Conservation (phyloP, 768 basidiomycete species). For the Phanerochaete sordida region DNA sequence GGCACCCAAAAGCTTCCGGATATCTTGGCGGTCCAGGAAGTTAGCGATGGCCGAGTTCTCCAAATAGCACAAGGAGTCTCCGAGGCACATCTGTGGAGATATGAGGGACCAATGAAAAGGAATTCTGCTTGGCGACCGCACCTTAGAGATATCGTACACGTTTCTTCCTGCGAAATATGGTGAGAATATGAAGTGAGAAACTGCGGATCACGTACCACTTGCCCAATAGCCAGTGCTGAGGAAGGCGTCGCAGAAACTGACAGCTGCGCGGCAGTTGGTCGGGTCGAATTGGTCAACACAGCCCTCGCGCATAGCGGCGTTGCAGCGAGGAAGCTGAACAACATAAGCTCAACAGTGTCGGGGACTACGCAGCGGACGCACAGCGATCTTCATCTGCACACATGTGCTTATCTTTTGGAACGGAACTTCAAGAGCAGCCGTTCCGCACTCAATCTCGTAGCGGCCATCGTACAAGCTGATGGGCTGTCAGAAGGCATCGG, state of each 20-base stretch:
- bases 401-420: constrained; percentile 42
- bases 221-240: constrained; percentile 40
- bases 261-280: constrained; percentile 64
- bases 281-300: constrained; percentile 68
- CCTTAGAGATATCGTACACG: constrained; percentile 59
- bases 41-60: constrained; percentile 37
- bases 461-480: constrained; percentile 37
- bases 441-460: constrained; percentile 49
- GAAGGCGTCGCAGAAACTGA: constrained; percentile 58
- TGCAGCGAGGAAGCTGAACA: constrained; percentile 62
- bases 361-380: constrained; percentile 25
- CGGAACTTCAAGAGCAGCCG: constrained; percentile 46
- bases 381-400: constrained; percentile 57
- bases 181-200: background rate
- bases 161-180: constrained; percentile 36
- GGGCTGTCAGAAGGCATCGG: background rate
- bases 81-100: constrained; percentile 22
- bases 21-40: constrained; percentile 45
- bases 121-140: constrained; percentile 4
- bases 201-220: constrained; percentile 30
- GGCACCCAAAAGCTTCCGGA: constrained; percentile 45
- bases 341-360: background rate
- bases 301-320: constrained; percentile 47
- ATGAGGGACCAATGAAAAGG: background rate
- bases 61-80: constrained; percentile 34